phyloP scores from a whole-genome alignment of 495 filamentous ascomycete species.

The Coniosporium apollinis region DNA sequence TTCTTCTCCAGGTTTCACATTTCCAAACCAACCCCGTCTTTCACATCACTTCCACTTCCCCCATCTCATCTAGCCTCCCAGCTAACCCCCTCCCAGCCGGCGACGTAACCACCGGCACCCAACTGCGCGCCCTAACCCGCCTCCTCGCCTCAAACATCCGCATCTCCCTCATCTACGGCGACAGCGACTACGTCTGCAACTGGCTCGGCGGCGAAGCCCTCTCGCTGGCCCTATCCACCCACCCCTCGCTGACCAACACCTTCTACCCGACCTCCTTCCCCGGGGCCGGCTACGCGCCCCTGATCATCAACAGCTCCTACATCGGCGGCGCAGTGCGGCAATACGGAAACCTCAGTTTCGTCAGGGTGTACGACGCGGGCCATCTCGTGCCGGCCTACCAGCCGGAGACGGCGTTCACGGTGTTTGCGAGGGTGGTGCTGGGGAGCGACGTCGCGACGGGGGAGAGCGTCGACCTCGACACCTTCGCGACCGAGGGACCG shows the following conservation, averaged over 20 bases:
- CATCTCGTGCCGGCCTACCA: conserved; percentile 26
- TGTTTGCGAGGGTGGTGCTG: conserved; percentile 23
- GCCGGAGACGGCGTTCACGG: conserved; percentile 24
- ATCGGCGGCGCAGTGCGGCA: conserved; percentile 24
- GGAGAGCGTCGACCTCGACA: conserved; percentile 27
- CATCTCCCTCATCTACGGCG: conserved; percentile 22
- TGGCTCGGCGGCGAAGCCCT: conserved; percentile 24
- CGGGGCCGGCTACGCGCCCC: conserved; percentile 29
- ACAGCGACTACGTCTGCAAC: conserved; percentile 25
- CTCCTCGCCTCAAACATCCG: conserved; percentile 17
- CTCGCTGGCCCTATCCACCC: conserved; percentile 13
- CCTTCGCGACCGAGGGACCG: conserved; percentile 37
- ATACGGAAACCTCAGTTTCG: conserved; percentile 26
- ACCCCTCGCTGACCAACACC: too few relatives aligned
- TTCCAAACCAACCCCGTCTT: too few relatives aligned
- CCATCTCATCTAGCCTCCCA: too few relatives aligned
- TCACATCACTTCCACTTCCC: too few relatives aligned
- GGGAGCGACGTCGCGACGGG: conserved; percentile 28
- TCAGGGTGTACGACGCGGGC: conserved; percentile 24
- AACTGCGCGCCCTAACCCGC: conserved; percentile 13
- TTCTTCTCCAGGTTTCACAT: too few relatives aligned
- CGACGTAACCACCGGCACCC: too few relatives aligned
- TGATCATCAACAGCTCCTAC: conserved; percentile 31
- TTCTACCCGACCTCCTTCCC: conserved; percentile 38
- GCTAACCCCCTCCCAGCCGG: too few relatives aligned